Base-by-base conservation (phyloP, 345 rosid species). In the Cochlearia excelsa region DNA sequence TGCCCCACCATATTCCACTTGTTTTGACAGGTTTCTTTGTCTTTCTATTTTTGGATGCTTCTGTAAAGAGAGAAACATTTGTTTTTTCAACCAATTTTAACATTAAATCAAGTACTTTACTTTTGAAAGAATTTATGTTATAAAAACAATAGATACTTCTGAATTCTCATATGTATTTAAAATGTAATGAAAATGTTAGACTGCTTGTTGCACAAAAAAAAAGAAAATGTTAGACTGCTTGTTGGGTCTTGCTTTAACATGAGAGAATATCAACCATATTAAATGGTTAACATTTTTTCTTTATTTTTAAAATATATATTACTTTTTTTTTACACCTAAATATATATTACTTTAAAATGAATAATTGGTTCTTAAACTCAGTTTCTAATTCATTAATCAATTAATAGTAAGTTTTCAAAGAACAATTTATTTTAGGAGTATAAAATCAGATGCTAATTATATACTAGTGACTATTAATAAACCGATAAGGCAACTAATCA, bases 1-100 rank as follows among this genome's bases (percentile, higher is more conserved):
- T 31, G 31, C 65, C 74, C 48, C 54, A 45, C 29, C 9, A 44
- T 2, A 34, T 38, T 37, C 23, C 26, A 4, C 9, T 34, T 28
- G 7, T 30, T 40, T 26, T 56, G n/a, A 3, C n/a, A 37, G 3
- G 35, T 37, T 37, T 37, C 26, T 42, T 9, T 44, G 37, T 58
- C 23, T 29, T 40, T 29, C 68, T 70, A 57, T 56, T 49, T 63
- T 57, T 70, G 64, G 74, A 55, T 33, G 38, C 30, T 58, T 44
- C 45, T 33, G 41, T 26, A 33, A 16, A 16, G 23, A 16, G 23
- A 16, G 23, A 16, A 16, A 16, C 23, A 16, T 16, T 16, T 16
- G 0, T 16, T 16, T 16, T 26, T 46, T 11, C 45, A 34, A 58
- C 71, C 51, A 37, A 11, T 43, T 59, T 67, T 51, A 45, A 59